Evolutionary conservation across 2,329 filamentous ascomycete species (phyloP).

Genomic region (Hypoxylon sp.): DNA sequence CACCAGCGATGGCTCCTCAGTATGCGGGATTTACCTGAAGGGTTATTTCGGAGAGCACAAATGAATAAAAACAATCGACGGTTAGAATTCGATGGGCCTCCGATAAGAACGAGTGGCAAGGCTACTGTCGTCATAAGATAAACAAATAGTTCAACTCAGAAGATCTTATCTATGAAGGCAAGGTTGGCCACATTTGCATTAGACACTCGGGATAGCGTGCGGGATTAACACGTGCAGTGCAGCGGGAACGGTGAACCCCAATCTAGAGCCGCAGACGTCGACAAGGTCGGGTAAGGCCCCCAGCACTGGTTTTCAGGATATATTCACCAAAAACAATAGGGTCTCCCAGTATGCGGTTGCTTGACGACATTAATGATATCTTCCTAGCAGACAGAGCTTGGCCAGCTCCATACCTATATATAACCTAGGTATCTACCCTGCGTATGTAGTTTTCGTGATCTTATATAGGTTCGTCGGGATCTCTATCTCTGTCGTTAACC

Average conservation of each 20-base stretch:
- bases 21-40: conserved; percentile 25
- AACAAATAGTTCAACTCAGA: conserved; percentile 3
- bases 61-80: conserved; percentile 3
- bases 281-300: conserved; percentile 4
- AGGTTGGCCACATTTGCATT: conserved; percentile 7
- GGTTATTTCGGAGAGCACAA: not conserved
- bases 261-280: conserved; percentile 6
- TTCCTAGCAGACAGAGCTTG: not conserved
- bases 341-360: not conserved
- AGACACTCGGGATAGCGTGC: conserved; percentile 6
- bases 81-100: not conserved
- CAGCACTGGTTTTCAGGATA: no score
- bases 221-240: conserved; percentile 18
- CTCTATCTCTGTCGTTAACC: not conserved
- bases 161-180: conserved; percentile 1
- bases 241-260: conserved; percentile 19
- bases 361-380: no score
- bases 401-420: not conserved
- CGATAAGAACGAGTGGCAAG: conserved; percentile 6
- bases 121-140: conserved; percentile 1
- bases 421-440: not conserved
- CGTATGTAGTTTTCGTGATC: not conserved
- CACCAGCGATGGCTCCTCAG: conserved; percentile 11
- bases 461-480: not conserved
- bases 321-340: not conserved